phyloP scores from a whole-genome alignment of 345 rosid species.

The Triadica sebifera region DNA sequence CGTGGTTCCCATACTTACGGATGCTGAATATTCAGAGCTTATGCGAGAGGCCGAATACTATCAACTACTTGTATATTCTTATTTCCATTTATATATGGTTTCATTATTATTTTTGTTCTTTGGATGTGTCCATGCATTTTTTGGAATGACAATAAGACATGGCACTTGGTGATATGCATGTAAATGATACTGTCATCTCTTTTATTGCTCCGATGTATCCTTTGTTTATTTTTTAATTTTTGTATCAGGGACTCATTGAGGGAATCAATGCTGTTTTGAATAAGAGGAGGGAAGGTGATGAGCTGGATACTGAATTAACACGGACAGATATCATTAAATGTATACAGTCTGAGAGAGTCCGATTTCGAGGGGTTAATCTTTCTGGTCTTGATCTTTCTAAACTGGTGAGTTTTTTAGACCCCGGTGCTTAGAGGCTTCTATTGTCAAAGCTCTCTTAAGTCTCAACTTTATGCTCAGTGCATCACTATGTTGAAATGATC shows the following conservation, averaged over 20 bases:
- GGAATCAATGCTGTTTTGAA: slow-evolving; percentile 39
- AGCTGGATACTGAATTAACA: slow-evolving; percentile 58
- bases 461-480: not conserved
- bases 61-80: slow-evolving; percentile 67
- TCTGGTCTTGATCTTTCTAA: slow-evolving; percentile 91
- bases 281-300: slow-evolving; percentile 58
- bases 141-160: not conserved
- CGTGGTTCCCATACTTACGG: slow-evolving; percentile 57
- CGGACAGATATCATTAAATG: slow-evolving; percentile 86
- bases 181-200: not conserved
- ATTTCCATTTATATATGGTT: not conserved
- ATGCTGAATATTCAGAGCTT: slow-evolving; percentile 61
- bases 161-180: not conserved
- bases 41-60: slow-evolving; percentile 83
- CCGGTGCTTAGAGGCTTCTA: slow-evolving; percentile 13
- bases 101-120: not conserved
- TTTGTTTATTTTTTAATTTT: not conserved
- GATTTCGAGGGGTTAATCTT: slow-evolving; percentile 84
- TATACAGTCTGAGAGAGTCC: slow-evolving; percentile 70
- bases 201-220: not conserved
- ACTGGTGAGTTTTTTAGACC: slow-evolving; percentile 50
- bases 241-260: slow-evolving; percentile 66
- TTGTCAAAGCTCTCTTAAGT: slow-evolving; percentile 1
- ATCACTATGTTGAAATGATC: not conserved
- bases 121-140: not conserved